Evolutionary conservation across 345 rosid genomes (phyloP), one percentile per base, ranked within the genome.

Genomic region (Viola odorata): DNA sequence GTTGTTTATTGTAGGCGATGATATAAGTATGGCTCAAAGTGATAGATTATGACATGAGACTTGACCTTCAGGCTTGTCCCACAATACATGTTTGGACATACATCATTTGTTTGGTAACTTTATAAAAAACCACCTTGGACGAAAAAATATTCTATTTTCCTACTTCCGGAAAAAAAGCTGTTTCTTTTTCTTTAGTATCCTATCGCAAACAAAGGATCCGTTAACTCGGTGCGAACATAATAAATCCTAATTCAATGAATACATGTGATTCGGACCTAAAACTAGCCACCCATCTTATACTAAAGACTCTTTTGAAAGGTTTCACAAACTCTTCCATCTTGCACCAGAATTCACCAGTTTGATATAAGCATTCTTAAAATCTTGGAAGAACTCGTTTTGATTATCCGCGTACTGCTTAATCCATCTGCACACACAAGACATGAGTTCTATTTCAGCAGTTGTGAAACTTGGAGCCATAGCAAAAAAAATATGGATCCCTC

Each of bases 281-380:
- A 23, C 32, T 23, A 23, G 32, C 1, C 32, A 23, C 32, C 32
- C 2, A 23, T 23, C 32, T n/a, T n/a, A n/a, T n/a, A n/a, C n/a
- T n/a, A n/a, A n/a, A n/a, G n/a, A n/a, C n/a, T n/a, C n/a, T n/a
- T n/a, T n/a, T n/a, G n/a, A n/a, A n/a, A n/a, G n/a, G n/a, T 23
- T 23, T 76, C 80, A 84, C 66, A 72, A 52, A 68, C 53, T 72
- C 69, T 77, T 84, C 95, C 88, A 89, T 64, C 70, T 81, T 44
- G 89, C 96, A 61, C 96, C 96, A 23, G 85, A 78, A 71, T 85
- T 89, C 50, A 84, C 89, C 13, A 91, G 81, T 78, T 89, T 91
- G 58, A 77, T 44, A 61, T 89, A 91, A 10, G 96, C 92, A 15
- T 68, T 70, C 69, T 77, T 87, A 76, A 89, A 91, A 79, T 91